Evolutionary conservation across 345 rosid genomes (phyloP).

Genomic region (Lepidium didymum): DNA sequence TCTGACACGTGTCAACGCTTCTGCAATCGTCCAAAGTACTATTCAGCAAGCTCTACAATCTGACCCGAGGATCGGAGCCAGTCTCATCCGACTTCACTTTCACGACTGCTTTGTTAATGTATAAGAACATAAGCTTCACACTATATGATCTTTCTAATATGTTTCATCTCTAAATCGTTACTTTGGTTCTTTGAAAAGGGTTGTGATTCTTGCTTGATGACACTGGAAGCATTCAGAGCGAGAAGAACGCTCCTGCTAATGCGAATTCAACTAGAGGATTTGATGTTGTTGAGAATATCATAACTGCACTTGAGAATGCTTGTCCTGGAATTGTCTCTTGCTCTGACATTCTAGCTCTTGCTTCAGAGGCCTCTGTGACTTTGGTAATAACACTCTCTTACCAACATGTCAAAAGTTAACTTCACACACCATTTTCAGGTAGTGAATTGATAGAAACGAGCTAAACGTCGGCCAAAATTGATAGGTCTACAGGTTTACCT

Average conservation of each 20-base stretch:
- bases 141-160: too few relatives aligned
- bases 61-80: constrained; percentile 63
- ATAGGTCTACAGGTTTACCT: too few relatives aligned
- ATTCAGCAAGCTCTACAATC: constrained; percentile 53
- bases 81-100: constrained; percentile 50
- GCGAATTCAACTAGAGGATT: constrained; percentile 56
- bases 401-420: background rate
- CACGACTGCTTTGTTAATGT: constrained; percentile 41
- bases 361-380: constrained; percentile 53
- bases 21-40: constrained; percentile 41
- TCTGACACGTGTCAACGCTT: constrained; percentile 51
- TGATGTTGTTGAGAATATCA: constrained; percentile 56
- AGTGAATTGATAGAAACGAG: too few relatives aligned
- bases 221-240: constrained; percentile 44
- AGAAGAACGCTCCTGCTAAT: constrained; percentile 50
- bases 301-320: constrained; percentile 51
- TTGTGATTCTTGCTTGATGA: constrained; percentile 60
- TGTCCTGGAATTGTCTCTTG: constrained; percentile 76
- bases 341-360: constrained; percentile 65
- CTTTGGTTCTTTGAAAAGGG: constrained; percentile 34
- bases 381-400: constrained; percentile 33
- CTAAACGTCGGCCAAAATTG: too few relatives aligned
- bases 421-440: background rate
- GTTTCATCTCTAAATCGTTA: background rate
- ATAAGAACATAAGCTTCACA: background rate